A percentile compares a stretch with the other conserved stretches of the same genome.
These are phyloP conservation scores for Yamadazyma aaseri DNA, from an alignment of 1,139 yeast species.

Conservation along the genomic window DNA sequence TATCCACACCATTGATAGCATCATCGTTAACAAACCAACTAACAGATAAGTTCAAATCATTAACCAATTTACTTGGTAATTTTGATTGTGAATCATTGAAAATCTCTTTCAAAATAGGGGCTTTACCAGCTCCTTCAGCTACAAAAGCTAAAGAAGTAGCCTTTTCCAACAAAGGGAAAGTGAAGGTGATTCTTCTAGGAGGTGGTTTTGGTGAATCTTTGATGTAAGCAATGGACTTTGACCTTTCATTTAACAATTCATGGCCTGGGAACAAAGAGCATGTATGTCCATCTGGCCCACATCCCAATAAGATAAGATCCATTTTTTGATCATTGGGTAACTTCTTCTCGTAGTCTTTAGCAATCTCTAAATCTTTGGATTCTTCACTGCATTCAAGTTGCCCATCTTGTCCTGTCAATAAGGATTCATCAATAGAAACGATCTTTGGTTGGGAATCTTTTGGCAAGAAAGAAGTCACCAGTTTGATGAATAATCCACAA, in stretches of 20 bases:
- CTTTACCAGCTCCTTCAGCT: slow-evolving; percentile 87
- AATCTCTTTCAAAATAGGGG: slow-evolving; percentile 67
- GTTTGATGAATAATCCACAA: slow-evolving; percentile 59
- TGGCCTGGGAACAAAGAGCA: slow-evolving; percentile 72
- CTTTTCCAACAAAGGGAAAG: slow-evolving; percentile 59
- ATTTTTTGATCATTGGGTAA: slow-evolving; percentile 42
- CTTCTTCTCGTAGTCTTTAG: slow-evolving; percentile 46
- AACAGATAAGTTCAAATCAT: slow-evolving; percentile 49
- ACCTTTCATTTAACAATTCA: slow-evolving; percentile 41
- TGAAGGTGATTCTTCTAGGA: slow-evolving; percentile 70
- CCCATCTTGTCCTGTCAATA: slow-evolving; percentile 48
- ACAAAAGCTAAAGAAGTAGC: slow-evolving; percentile 71
- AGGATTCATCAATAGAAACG: slow-evolving; percentile 48
- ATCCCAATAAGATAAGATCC: slow-evolving; percentile 65
- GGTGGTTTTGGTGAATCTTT: slow-evolving; percentile 77
- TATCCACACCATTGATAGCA: slow-evolving; percentile 66
- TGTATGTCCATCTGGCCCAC: slow-evolving; percentile 83
- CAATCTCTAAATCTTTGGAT: slow-evolving; percentile 47
- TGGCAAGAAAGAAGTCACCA: slow-evolving; percentile 50
- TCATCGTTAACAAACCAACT: slow-evolving; percentile 80
- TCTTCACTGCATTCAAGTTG: slow-evolving; percentile 33
- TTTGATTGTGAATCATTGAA: slow-evolving; percentile 51
- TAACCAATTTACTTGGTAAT: slow-evolving; percentile 78
- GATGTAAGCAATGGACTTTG: slow-evolving; percentile 40
- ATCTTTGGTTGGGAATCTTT: slow-evolving; percentile 39